Evolutionary conservation across 257 asterid species (phyloP), one percentile per base, ranked within the genome.

Genomic region (Ilex asprella): DNA sequence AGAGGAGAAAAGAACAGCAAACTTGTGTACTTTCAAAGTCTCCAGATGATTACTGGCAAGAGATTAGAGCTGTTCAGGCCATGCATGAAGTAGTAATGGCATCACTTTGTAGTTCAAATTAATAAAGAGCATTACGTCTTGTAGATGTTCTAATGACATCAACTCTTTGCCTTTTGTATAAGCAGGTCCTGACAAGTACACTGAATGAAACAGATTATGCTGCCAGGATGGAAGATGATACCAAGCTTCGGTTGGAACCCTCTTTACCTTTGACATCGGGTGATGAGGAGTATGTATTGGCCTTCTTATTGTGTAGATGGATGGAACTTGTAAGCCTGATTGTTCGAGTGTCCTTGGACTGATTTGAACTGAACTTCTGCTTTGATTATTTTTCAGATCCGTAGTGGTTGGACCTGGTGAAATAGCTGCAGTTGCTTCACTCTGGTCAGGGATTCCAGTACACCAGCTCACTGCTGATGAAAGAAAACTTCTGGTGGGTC

Each of bases 401-500:
- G 51, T 75, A 9, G 74, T 83, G 70, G 85, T 92, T 69, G 99
- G 94, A 58, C 82, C 91, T 35, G 97, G 89, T 77, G 97, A 92
- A 70, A 87, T 92, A 71, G 99, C 97, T 50, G 86, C 94, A 56
- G 89, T 89, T 71, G 96, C 97, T 72, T 92, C 97, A 57, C 76
- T 89, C 16, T 83, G 91, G 88, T 80, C 99, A 49, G 99, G 97
- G 43, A 83, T 92, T 76, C 99, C 99, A 9, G 94, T 89, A 60
- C 80, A 78, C 57, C 85, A 92, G 66, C 88, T 92, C 68, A 83
- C 91, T 32, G 89, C 84, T 64, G 99, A 92, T 39, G 97, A 89
- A 67, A 80, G 96, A 68, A 71, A 73, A 84, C 86, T 84, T 71
- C 82, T 92, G 55, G 69, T 87, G 55, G 80, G 94, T 70, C 96